Evolutionary conservation across 2,329 filamentous ascomycete genomes (phyloP).

Genomic region (Fusarium buxicola): DNA sequence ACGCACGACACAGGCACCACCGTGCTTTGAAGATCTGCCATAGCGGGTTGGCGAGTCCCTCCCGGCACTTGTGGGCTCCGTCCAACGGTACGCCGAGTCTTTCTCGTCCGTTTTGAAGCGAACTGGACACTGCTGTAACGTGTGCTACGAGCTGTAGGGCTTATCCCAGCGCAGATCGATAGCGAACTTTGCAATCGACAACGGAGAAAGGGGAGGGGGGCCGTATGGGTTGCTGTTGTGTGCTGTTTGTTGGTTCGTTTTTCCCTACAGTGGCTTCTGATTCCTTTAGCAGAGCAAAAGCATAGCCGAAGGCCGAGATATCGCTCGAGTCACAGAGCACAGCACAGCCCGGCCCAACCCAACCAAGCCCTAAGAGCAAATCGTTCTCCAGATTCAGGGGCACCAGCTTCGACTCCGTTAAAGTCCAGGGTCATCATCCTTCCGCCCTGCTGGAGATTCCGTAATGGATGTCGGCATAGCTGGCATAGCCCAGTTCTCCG

Average conservation of each 20-base stretch:
- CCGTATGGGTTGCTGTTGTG: slow-evolving; percentile 11
- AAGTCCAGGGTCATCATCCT: slow-evolving; percentile 1
- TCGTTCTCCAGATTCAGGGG: not conserved
- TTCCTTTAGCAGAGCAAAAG: slow-evolving; percentile 6
- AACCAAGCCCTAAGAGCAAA: slow-evolving; percentile 1
- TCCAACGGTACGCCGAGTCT: slow-evolving; percentile 31
- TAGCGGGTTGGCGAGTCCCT: slow-evolving; percentile 13
- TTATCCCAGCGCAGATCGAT: slow-evolving; percentile 36
- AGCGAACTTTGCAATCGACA: slow-evolving; percentile 31
- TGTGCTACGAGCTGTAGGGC: slow-evolving; percentile 23
- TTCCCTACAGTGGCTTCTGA: not conserved
- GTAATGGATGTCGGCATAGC: not conserved
- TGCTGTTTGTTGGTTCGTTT: slow-evolving; percentile 20
- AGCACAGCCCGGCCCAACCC: too few species aligned
- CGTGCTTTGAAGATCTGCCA: slow-evolving; percentile 6
- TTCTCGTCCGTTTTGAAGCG: slow-evolving; percentile 21
- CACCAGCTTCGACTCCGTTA: not conserved
- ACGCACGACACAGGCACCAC: slow-evolving; percentile 5
- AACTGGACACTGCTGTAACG: slow-evolving; percentile 7
- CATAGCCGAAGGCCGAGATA: slow-evolving; percentile 9
- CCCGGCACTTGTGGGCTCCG: slow-evolving; percentile 28
- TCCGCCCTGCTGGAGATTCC: slow-evolving; percentile 6
- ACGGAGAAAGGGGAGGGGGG: slow-evolving; percentile 7
- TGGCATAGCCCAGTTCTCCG: slow-evolving; percentile 2
- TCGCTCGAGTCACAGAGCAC: not conserved